Evolutionary conservation across 331 rosid species (phyloP).

Genomic region (Spiraea crenata): DNA sequence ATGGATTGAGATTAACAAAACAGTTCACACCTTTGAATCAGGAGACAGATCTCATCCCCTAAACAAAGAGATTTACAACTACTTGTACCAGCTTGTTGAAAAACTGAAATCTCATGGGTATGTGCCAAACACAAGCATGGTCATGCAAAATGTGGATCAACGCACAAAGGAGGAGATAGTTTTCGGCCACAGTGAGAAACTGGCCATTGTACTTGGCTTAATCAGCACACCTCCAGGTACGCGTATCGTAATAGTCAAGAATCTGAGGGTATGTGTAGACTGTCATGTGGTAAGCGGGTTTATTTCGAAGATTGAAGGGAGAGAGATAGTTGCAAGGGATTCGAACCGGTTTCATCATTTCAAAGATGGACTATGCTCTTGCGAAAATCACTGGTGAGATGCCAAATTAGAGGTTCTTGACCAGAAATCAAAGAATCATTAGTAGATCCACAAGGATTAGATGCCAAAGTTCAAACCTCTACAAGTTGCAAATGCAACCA

Average conservation of each 20-base stretch:
- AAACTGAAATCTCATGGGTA: conserved; percentile 22
- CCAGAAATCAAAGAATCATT: neutral
- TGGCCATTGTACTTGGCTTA: conserved; percentile 26
- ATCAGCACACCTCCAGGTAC: conserved; percentile 14
- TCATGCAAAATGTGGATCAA: conserved; percentile 27
- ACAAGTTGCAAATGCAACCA: neutral
- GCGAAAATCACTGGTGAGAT: conserved; percentile 25
- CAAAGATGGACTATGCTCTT: conserved; percentile 27
- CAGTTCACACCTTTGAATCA: conserved; percentile 27
- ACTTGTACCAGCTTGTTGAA: conserved; percentile 9
- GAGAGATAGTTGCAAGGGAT: conserved; percentile 29
- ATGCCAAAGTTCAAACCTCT: neutral
- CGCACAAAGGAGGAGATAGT: conserved; percentile 20
- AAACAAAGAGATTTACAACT: conserved; percentile 18
- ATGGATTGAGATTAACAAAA: conserved; percentile 30
- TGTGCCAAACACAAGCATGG: conserved; percentile 30
- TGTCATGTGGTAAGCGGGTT: conserved; percentile 15
- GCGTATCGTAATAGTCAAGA: conserved; percentile 25
- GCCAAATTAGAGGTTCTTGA: neutral
- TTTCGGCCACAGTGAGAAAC: conserved; percentile 27
- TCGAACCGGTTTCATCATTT: conserved; percentile 27
- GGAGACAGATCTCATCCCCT: conserved; percentile 30
- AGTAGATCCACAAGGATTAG: neutral
- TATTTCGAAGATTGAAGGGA: conserved; percentile 30
- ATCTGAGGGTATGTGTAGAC: conserved; percentile 21